Evolutionary conservation across 176 grass and related monocot genomes (phyloP).

Genomic region (Tillandsia fasciculata): DNA sequence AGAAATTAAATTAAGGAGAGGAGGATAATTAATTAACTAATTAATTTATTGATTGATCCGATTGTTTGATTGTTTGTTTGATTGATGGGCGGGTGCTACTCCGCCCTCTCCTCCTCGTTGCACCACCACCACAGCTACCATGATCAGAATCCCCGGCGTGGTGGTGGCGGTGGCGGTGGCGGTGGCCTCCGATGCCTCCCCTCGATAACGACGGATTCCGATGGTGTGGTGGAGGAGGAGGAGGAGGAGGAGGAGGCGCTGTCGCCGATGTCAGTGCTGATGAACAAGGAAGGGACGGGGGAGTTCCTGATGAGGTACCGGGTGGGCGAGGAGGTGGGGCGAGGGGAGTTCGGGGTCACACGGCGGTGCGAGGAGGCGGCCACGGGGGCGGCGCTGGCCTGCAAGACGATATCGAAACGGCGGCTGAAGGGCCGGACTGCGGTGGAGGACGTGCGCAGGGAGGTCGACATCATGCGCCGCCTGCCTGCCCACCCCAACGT

Average conservation of each 20-base stretch:
- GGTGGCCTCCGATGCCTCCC: neutral
- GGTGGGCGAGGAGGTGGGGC: conserved; percentile 63
- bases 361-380: conserved; percentile 39
- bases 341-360: conserved; percentile 84
- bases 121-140: neutral
- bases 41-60: conserved; percentile 14
- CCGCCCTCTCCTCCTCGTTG: conserved; percentile 26
- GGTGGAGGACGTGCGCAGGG: conserved; percentile 54
- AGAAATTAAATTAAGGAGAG: neutral
- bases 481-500: conserved; percentile 31
- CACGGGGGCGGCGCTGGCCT: conserved; percentile 56
- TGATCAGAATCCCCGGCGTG: conserved; percentile 1
- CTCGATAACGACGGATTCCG: neutral
- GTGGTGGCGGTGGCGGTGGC: conserved; percentile 9
- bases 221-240: neutral
- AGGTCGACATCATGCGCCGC: conserved; percentile 51
- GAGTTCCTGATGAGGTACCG: conserved; percentile 32
- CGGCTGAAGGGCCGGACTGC: conserved; percentile 39
- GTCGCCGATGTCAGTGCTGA: too few relatives aligned
- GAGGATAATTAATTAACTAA: conserved; percentile 10
- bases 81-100: conserved; percentile 52
- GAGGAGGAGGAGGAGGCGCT: neutral
- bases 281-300: neutral
- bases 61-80: neutral
- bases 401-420: conserved; percentile 65